Base-by-base conservation (phyloP, 805 yeast species). In the Yamadazyma paraphyllophila region DNA sequence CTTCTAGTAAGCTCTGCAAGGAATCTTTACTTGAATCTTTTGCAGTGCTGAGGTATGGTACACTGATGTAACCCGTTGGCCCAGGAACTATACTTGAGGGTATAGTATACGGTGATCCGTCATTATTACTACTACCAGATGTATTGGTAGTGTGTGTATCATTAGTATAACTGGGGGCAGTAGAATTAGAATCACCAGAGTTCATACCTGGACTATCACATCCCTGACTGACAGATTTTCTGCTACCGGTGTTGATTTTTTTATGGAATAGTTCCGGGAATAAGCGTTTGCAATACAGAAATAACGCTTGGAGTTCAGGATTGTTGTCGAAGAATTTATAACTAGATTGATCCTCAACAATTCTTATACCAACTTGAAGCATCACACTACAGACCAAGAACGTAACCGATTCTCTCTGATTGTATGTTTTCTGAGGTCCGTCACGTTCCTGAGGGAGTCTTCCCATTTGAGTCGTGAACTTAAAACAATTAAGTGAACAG, bases 331-430 rank as follows among this genome's bases (percentile, higher is more conserved):
- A 42, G 35, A 61, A 59, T 7, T 37, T 36, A 17, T 49, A 39
- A 33, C 46, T 42, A 2, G 58, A 49, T 10, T 54, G 48, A 15
- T 52, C 44, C 36, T 62, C 65, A 33, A 62, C 55, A 3, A 62
- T 54, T 25, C 54, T 46, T 20, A 62, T 49, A 3, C 57, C 51
- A 10, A 61, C 50, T 30, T 53, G 47, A 45, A 64, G 51, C 45
- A 61, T 43, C 8, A 59, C 49, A 7, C 61, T 47, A 25, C 53
- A 43, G 14, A 57, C 36, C 32, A 62, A 30, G 34, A 60, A 62
- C 11, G 52, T 41, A 32, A 61, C 46, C 1, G 54, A 41, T 30
- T 54, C 58, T 48, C 57, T 48, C 36, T 57, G 61, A 29, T 50
- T 47, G 38, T 44, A 47, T 4, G 48, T 13, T n/a, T 34, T 42